These are phyloP conservation scores for Hirschfeldia incana DNA, from an alignment of 345 rosid species.

Conservation along the genomic window DNA sequence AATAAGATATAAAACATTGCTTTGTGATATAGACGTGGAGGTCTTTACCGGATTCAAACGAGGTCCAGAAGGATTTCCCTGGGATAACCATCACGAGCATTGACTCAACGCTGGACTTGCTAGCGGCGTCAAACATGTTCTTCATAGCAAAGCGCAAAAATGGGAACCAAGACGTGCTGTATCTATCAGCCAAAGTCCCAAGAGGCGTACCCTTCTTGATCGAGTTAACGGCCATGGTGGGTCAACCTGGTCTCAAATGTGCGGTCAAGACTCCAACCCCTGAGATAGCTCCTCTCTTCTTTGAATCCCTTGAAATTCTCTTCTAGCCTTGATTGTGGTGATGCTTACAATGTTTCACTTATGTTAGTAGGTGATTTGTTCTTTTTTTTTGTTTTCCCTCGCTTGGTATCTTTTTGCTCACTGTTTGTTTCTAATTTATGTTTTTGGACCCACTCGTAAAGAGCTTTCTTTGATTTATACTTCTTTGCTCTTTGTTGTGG, in stretches of 20 bases:
- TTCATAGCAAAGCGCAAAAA: conserved; percentile 83
- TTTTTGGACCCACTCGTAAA: neutral
- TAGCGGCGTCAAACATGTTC: conserved; percentile 78
- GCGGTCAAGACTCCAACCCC: conserved; percentile 90
- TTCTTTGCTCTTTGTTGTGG: neutral
- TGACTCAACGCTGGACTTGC: conserved; percentile 64
- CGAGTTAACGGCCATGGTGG: conserved; percentile 71
- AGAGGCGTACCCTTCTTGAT: conserved; percentile 71
- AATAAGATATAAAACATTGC: neutral
- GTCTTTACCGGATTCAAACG: conserved; percentile 82
- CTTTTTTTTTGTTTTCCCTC: neutral
- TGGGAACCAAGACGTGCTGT: conserved; percentile 84
- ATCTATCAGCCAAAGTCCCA: conserved; percentile 82
- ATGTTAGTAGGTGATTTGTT: neutral
- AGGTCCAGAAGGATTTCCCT: conserved; percentile 76
- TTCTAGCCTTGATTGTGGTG: conserved; percentile 45
- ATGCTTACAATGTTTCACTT: neutral
- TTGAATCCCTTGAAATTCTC: conserved; percentile 68
- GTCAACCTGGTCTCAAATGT: conserved; percentile 75
- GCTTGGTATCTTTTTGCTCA: conserved; percentile 7
- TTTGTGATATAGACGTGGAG: conserved; percentile 73
- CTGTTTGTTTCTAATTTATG: conserved; percentile 19
- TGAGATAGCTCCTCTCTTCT: conserved; percentile 80
- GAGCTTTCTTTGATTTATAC: neutral
- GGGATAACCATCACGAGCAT: conserved; percentile 53